phyloP scores from a whole-genome alignment of 2,329 filamentous ascomycete genomes.

The Aspergillus aculeatinus region DNA sequence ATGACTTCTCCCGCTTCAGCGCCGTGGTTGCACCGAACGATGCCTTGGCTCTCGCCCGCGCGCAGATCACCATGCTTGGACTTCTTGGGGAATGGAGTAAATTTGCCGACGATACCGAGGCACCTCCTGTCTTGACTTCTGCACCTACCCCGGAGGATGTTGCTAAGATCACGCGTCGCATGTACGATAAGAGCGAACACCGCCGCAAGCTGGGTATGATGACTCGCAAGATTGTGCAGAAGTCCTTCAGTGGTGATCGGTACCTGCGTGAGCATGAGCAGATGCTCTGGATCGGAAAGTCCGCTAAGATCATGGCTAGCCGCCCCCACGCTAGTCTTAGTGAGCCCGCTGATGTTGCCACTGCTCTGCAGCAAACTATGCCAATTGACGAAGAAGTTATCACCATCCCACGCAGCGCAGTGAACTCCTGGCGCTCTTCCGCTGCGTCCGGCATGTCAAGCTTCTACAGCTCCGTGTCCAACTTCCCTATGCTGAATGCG shows the following conservation, averaged over 20 bases:
- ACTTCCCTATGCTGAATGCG: constrained; percentile 19
- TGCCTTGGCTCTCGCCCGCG: constrained; percentile 58
- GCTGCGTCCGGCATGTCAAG: constrained; percentile 33
- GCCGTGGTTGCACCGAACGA: constrained; percentile 66
- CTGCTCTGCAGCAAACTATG: constrained; percentile 25
- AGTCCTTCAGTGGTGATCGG: constrained; percentile 58
- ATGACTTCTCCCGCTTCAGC: constrained; percentile 54
- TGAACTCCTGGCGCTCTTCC: constrained; percentile 39
- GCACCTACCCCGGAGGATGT: constrained; percentile 53
- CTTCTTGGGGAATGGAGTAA: constrained; percentile 62
- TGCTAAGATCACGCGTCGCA: constrained; percentile 54
- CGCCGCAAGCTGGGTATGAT: constrained; percentile 59
- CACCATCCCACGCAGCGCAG: constrained; percentile 34
- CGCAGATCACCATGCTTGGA: constrained; percentile 62
- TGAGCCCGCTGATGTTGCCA: constrained; percentile 28
- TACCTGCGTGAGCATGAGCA: constrained; percentile 64
- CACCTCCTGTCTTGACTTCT: constrained; percentile 47
- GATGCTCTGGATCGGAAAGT: constrained; percentile 54
- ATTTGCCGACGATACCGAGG: constrained; percentile 54
- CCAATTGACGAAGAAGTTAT: constrained; percentile 38
- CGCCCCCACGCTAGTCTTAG: constrained; percentile 23
- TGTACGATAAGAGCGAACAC: constrained; percentile 60
- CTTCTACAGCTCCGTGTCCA: constrained; percentile 26
- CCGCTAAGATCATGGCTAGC: constrained; percentile 34
- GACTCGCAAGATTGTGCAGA: constrained; percentile 58